Evolutionary conservation across 495 filamentous ascomycete genomes (phyloP).

Genomic region (Penicillium crystallinum): DNA sequence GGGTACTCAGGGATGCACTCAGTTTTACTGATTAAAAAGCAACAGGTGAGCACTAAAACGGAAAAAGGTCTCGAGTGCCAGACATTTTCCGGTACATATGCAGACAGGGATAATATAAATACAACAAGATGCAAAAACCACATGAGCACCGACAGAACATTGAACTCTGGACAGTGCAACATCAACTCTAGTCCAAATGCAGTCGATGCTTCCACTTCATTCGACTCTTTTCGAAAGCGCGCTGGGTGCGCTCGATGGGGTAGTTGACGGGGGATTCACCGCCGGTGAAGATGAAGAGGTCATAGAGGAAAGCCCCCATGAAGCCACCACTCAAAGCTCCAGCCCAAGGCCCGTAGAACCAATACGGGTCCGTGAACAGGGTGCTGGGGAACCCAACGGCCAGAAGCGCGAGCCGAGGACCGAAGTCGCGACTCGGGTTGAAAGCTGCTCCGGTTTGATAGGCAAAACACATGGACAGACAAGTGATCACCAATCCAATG

Average conservation of each 20-base stretch:
- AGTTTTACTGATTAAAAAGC: too few relatives aligned
- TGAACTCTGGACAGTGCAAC: neutral
- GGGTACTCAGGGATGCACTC: too few relatives aligned
- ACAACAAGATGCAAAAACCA: too few relatives aligned
- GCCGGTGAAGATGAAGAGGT: conserved; percentile 50
- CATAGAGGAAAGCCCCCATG: conserved; percentile 46
- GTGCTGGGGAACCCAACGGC: conserved; percentile 38
- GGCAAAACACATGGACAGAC: conserved; percentile 39
- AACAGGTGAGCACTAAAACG: too few relatives aligned
- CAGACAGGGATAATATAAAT: too few relatives aligned
- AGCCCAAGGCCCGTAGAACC: conserved; percentile 49
- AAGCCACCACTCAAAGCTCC: conserved; percentile 41
- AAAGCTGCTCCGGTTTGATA: conserved; percentile 47
- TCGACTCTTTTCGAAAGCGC: conserved; percentile 30
- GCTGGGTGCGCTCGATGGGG: conserved; percentile 34
- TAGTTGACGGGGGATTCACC: conserved; percentile 50
- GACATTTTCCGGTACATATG: too few relatives aligned
- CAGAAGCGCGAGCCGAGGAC: conserved; percentile 39
- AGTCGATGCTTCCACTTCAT: conserved; percentile 31
- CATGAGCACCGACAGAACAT: neutral
- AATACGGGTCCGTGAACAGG: conserved; percentile 42
- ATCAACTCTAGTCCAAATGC: conserved; percentile 3
- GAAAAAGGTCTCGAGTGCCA: too few relatives aligned
- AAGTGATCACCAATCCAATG: conserved; percentile 42
- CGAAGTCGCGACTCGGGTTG: conserved; percentile 50